phyloP scores from a whole-genome alignment of 2,329 filamentous ascomycete genomes.

The Beauveria medogensis region DNA sequence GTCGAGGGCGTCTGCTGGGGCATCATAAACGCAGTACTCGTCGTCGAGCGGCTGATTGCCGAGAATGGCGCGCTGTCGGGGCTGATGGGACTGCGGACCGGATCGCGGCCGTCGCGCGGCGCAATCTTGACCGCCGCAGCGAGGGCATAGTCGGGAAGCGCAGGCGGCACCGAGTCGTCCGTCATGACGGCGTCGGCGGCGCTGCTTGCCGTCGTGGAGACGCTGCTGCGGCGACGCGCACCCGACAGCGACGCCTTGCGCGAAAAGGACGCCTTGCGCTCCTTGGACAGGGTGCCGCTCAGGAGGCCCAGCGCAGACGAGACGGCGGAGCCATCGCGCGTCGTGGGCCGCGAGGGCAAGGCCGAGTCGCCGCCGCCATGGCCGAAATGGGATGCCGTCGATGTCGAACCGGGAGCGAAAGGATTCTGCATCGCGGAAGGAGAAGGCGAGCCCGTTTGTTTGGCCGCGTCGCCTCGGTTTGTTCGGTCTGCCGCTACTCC shows the following conservation, averaged over 20 bases:
- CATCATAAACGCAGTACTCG: constrained; percentile 25
- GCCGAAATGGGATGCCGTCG: constrained; percentile 14
- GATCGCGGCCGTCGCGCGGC: constrained; percentile 16
- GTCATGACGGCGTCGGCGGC: constrained; percentile 30
- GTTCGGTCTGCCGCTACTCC: background rate
- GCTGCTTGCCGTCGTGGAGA: constrained; percentile 25
- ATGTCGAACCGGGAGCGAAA: background rate
- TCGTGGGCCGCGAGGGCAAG: constrained; percentile 26
- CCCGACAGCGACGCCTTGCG: constrained; percentile 46
- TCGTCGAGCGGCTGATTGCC: constrained; percentile 32
- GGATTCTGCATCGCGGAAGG: constrained; percentile 4
- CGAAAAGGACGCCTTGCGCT: constrained; percentile 44
- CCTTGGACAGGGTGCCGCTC: constrained; percentile 24
- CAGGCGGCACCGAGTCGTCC: constrained; percentile 41
- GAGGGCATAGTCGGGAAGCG: constrained; percentile 45
- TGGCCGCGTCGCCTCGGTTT: background rate
- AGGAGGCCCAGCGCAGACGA: constrained; percentile 1
- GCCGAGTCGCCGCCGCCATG: constrained; percentile 23
- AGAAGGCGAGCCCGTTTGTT: background rate
- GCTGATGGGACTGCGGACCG: constrained; percentile 18
- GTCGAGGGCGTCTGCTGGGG: constrained; percentile 16
- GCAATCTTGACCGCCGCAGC: constrained; percentile 38
- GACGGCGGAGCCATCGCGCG: constrained; percentile 24
- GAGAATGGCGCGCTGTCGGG: constrained; percentile 35
- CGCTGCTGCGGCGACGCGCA: constrained; percentile 32